Evolutionary conservation across 208 protist genomes (phyloP), one percentile per base, ranked within the genome.

Genomic region (Leishmania arabica): DNA sequence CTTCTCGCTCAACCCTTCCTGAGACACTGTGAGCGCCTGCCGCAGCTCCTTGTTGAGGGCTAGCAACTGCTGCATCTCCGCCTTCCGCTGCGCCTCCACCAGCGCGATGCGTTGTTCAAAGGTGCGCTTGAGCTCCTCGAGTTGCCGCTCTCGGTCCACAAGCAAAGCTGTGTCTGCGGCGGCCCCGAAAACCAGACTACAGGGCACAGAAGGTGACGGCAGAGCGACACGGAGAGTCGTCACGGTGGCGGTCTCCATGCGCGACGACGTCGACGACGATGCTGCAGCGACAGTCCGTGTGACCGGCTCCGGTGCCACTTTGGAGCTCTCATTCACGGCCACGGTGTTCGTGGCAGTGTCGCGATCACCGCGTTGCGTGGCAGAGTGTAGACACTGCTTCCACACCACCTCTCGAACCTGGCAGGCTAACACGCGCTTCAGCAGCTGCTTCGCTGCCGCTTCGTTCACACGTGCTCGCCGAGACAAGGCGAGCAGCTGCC

Each of bases 1-100:
- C 60, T 86, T 89, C 70, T 81, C 64, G 15, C 47, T 77, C n/a
- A 93, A 37, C 64, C 93, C 90, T 31, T 90, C 88, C 73, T 96
- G 90, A 40, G 87, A 89, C 37, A 70, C 75, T 34, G 90, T 75
- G 11, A 96, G 85, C 6, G 90, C 91, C 24, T 84, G 73, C 15
- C 90, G 91, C 21, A 96, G 86, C 74, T 95, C 90, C 72, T 88
- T 83, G 76, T 92, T 93, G 73, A 92, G 88, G 19, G 74, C 71
- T n/a, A 90, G 81, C 66, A 93, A 73, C 75, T 92, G 90, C 74
- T 85, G 89, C 62, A 88, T 65, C 78, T 93, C 90, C 9, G 84
- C 87, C 53, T 80, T 81, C 75, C 84, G 81, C 60, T 89, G 81
- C 49, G 87, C 81, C 45, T 93, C 88, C 24, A 84, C 64, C 24